phyloP scores from a whole-genome alignment of 169 alveolate species.

The Eimeria maxima region DNA sequence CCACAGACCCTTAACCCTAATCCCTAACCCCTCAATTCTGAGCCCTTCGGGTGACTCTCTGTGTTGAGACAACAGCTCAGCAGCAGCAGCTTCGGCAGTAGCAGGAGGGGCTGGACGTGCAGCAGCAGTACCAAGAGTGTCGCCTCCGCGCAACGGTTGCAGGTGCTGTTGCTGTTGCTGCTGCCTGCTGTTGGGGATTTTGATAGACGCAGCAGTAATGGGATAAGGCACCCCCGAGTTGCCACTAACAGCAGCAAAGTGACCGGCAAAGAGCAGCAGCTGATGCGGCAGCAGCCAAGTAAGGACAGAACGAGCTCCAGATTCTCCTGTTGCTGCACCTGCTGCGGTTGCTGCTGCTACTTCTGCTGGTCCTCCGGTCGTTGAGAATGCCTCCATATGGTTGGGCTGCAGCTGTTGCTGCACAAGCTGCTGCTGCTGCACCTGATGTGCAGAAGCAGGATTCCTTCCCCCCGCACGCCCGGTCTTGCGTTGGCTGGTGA shows the following conservation, averaged over 20 bases:
- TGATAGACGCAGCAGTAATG: conserved; percentile 37
- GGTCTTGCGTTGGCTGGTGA: too few species aligned
- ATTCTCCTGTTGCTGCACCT: background rate
- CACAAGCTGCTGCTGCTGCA: too few species aligned
- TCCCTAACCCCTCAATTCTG: background rate
- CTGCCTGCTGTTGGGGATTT: background rate
- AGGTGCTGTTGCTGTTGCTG: conserved; percentile 13
- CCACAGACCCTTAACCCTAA: conserved; percentile 23
- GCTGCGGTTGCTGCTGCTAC: background rate
- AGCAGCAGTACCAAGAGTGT: background rate
- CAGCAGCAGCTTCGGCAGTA: conserved; percentile 28
- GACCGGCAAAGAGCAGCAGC: conserved; percentile 73
- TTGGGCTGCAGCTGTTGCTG: conserved; percentile 34
- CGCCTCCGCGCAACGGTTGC: conserved; percentile 37
- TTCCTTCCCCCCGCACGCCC: too few species aligned
- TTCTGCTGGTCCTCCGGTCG: background rate
- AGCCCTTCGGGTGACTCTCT: background rate
- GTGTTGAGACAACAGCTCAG: background rate
- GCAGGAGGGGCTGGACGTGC: background rate
- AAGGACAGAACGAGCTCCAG: background rate
- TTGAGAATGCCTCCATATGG: background rate
- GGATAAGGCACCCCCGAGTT: conserved; percentile 66
- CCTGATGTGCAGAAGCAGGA: too few species aligned
- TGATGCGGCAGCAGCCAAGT: conserved; percentile 75
- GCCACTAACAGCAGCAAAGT: conserved; percentile 71